Percentiles rank a stretch among this genome's conserved stretches.
Evolutionary conservation across 2,329 filamentous ascomycete genomes (phyloP).

Genomic region (Xylaria sp.): DNA sequence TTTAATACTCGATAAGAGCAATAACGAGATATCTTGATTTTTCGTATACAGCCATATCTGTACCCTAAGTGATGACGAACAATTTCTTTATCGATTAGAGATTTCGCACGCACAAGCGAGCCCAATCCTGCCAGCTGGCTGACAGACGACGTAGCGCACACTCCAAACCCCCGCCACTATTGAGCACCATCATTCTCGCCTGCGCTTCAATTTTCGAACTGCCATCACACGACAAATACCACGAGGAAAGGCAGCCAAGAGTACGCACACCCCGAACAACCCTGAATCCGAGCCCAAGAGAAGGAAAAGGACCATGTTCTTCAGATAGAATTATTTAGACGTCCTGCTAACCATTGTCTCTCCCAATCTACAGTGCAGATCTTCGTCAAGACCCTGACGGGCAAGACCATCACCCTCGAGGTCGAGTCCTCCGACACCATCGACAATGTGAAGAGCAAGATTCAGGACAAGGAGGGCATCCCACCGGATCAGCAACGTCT

Average conservation of each 20-base stretch:
- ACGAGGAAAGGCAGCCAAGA: constrained; percentile 44
- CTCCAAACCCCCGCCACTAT: constrained; percentile 38
- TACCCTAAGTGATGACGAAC: constrained; percentile 8
- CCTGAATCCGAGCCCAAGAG: neutral
- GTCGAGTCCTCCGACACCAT: constrained; percentile 99
- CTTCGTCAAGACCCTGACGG: constrained; percentile 99
- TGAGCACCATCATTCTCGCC: constrained; percentile 34
- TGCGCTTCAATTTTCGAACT: constrained; percentile 32
- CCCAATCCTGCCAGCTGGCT: constrained; percentile 26
- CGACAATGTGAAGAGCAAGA: constrained; percentile 99
- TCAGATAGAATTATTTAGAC: neutral
- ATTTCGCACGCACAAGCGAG: constrained; percentile 34
- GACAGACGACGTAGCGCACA: constrained; percentile 35
- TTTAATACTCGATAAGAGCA: neutral
- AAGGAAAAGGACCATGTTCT: neutral
- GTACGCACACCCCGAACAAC: constrained; percentile 35
- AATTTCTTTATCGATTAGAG: constrained; percentile 35
- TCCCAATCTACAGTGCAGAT: constrained; percentile 78
- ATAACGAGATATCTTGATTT: neutral
- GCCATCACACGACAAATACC: constrained; percentile 32
- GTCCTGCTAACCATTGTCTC: constrained; percentile 58
- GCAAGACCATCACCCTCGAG: constrained; percentile 99
- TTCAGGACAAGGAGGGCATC: constrained; percentile 99
- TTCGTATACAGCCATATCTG: neutral
- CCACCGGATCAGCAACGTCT: constrained; percentile 97